phyloP scores from a whole-genome alignment of 2,329 filamentous ascomycete genomes.

The Knufia petricola region DNA sequence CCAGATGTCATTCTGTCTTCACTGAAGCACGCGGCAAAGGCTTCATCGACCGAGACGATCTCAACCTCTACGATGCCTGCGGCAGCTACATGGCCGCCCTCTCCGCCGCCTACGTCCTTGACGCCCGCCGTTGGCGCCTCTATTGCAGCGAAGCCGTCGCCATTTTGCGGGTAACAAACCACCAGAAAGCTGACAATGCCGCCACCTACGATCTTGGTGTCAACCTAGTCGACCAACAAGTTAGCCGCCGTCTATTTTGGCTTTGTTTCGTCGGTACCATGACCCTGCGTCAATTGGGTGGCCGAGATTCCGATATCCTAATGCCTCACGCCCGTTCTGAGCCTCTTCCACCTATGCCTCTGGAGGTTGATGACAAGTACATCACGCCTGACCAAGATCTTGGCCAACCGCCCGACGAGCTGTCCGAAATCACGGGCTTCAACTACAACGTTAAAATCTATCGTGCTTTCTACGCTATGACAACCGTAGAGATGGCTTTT shows the following conservation, averaged over 20 bases:
- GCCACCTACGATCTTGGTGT: slow-evolving; percentile 27
- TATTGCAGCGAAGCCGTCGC: slow-evolving; percentile 37
- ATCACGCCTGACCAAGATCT: slow-evolving; percentile 63
- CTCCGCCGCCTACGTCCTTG: slow-evolving; percentile 33
- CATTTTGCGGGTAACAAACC: slow-evolving; percentile 33
- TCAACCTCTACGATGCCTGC: slow-evolving; percentile 36
- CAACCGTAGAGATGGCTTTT: slow-evolving; percentile 73
- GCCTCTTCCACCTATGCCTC: slow-evolving; percentile 67
- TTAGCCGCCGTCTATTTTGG: slow-evolving; percentile 64
- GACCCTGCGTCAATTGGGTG: slow-evolving; percentile 68
- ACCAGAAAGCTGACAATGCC: slow-evolving; percentile 25
- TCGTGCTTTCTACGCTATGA: slow-evolving; percentile 66
- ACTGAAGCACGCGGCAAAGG: slow-evolving; percentile 36
- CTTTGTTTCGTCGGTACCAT: slow-evolving; percentile 67
- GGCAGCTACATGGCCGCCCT: slow-evolving; percentile 36
- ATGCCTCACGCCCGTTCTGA: slow-evolving; percentile 67
- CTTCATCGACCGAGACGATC: slow-evolving; percentile 33
- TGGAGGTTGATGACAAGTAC: slow-evolving; percentile 75
- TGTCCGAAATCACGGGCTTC: slow-evolving; percentile 70
- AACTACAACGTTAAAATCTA: slow-evolving; percentile 71
- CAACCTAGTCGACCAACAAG: slow-evolving; percentile 28
- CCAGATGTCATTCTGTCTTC: slow-evolving; percentile 35
- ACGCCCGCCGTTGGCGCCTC: slow-evolving; percentile 30
- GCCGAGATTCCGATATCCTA: slow-evolving; percentile 59
- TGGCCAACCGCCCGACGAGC: slow-evolving; percentile 55